These are phyloP conservation scores for Tricladium varicosporioides DNA, from an alignment of 2,329 filamentous ascomycete species.

Conservation along the genomic window DNA sequence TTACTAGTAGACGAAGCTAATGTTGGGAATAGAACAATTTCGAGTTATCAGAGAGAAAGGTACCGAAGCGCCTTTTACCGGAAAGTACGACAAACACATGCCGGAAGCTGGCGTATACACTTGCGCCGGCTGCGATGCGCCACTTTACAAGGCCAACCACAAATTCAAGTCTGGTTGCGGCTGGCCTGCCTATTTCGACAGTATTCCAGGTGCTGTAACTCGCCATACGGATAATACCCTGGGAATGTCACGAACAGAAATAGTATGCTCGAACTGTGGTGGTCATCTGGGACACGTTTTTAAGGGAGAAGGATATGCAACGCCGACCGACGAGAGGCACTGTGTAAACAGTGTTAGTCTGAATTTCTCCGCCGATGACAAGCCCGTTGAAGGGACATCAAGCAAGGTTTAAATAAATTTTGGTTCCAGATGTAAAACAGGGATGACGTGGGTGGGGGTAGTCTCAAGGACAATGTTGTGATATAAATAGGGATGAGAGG, in stretches of 20 bases:
- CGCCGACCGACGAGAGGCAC: slow-evolving; percentile 92
- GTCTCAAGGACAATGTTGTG: too few relatives aligned
- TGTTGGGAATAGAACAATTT: slow-evolving; percentile 73
- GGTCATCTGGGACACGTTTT: slow-evolving; percentile 91
- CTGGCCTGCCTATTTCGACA: slow-evolving; percentile 98
- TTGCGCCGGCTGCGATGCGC: slow-evolving; percentile 82
- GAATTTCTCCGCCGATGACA: slow-evolving; percentile 17
- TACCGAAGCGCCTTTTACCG: slow-evolving; percentile 78
- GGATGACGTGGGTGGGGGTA: too few relatives aligned
- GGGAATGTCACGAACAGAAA: slow-evolving; percentile 87
- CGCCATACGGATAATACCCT: slow-evolving; percentile 73
- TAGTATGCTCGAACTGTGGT: slow-evolving; percentile 91
- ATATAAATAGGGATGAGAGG: too few relatives aligned
- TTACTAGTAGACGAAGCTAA: slow-evolving; percentile 37
- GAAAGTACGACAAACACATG: slow-evolving; percentile 85
- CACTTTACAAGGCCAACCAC: slow-evolving; percentile 88
- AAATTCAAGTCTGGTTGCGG: slow-evolving; percentile 97
- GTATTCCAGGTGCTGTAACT: slow-evolving; percentile 84
- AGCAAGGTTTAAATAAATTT: too few relatives aligned
- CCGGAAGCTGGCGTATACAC: slow-evolving; percentile 75
- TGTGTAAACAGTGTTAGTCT: slow-evolving; percentile 62
- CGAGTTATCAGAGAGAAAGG: slow-evolving; percentile 88
- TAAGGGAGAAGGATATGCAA: slow-evolving; percentile 80
- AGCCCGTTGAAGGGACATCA: slow-evolving; percentile 3
- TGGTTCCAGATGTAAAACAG: too few relatives aligned